Base-by-base conservation (phyloP, 2,329 filamentous ascomycete genomes). In the Paecilomyces sp. region DNA sequence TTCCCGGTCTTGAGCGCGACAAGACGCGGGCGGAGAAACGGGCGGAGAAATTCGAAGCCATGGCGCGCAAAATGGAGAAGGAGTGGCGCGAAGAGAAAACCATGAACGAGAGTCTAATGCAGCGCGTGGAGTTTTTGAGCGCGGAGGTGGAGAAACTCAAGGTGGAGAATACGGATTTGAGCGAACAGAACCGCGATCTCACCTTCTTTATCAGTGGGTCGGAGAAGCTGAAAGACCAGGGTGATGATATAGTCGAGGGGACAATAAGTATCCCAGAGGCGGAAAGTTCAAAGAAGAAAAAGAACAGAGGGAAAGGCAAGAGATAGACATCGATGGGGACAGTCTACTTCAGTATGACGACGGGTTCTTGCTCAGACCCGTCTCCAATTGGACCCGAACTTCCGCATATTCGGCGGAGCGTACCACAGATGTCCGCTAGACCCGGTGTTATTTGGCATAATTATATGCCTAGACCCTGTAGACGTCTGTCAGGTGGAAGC, bases 1-100 rank as follows among this genome's bases (percentile, higher is more conserved):
- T 96, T 0, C 83, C 87, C 0, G 74, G 79, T 2, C 80, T 96
- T 0, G 91, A 96, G 71, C 86, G 85, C 30, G 89, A 92, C 31
- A 79, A 90, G 3, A 83, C 82, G 36, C 85, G 91, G 3, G 85
- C 90, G 60, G 84, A 85, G 61, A 83, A 80, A 47, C 87, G 88
- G 24, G 88, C 88, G 0, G 81, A 83, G 57, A 91, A 90, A 69
- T 88, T 90, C 47, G 85, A 90, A 57, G 84, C 87, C 50, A 81
- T 97, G 67, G 90, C 92, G 0, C 83, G 91, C 18, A 88, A 81
- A 52, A 79, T 97, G 62, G 84, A 89, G 58, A 88, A 88, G 69
- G 85, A 90, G 64, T 85, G 91, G 60, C 87, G 89, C 61, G 93
- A 97, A 73, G 93, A 97, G 76, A 94, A 96, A 75, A 84, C 86